A percentile compares a stretch with the other conserved stretches of the same genome.
Conservation (phyloP, 208 protist genomes). For the Phytomonas francai region DNA sequence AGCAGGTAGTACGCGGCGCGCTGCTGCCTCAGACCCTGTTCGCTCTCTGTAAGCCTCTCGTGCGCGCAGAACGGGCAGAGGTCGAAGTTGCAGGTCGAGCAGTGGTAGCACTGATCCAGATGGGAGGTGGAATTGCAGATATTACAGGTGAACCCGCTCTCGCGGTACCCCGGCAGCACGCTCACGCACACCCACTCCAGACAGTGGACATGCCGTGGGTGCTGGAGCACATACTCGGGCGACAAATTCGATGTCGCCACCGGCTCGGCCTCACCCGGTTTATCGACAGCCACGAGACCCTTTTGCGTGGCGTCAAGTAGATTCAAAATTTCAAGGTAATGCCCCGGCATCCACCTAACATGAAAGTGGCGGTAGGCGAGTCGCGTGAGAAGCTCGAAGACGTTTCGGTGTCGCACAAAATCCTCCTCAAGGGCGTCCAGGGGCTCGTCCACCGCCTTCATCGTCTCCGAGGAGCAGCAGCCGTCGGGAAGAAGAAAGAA, state of each 20-base stretch:
- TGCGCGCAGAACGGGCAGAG: slow-evolving; percentile 62
- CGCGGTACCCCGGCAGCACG: slow-evolving; percentile 26
- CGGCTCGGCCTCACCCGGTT: slow-evolving; percentile 18
- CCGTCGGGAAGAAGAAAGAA: slow-evolving; percentile 43
- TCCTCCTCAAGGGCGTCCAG: slow-evolving; percentile 21
- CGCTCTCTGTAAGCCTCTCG: slow-evolving; percentile 26
- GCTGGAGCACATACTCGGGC: slow-evolving; percentile 19
- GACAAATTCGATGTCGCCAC: slow-evolving; percentile 15
- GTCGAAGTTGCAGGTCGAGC: slow-evolving; percentile 52
- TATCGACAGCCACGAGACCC: no score
- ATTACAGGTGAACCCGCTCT: slow-evolving; percentile 46
- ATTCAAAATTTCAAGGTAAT: no score
- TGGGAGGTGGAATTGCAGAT: slow-evolving; percentile 46
- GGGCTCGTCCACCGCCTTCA: slow-evolving; percentile 34
- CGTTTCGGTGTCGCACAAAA: slow-evolving; percentile 15
- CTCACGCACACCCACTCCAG: slow-evolving; percentile 54
- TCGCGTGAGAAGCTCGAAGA: no score
- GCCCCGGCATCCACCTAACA: no score
- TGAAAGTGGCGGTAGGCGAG: no score
- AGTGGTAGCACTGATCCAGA: slow-evolving; percentile 53
- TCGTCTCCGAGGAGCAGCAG: slow-evolving; percentile 13
- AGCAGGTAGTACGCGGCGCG: slow-evolving; percentile 35
- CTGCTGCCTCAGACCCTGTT: slow-evolving; percentile 29
- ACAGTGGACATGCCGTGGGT: slow-evolving; percentile 61
- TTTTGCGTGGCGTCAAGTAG: no score